Percentiles rank a stretch among this genome's conserved stretches.
Conservation (phyloP, 2,329 filamentous ascomycete species). For the Ceratocystis variospora region DNA sequence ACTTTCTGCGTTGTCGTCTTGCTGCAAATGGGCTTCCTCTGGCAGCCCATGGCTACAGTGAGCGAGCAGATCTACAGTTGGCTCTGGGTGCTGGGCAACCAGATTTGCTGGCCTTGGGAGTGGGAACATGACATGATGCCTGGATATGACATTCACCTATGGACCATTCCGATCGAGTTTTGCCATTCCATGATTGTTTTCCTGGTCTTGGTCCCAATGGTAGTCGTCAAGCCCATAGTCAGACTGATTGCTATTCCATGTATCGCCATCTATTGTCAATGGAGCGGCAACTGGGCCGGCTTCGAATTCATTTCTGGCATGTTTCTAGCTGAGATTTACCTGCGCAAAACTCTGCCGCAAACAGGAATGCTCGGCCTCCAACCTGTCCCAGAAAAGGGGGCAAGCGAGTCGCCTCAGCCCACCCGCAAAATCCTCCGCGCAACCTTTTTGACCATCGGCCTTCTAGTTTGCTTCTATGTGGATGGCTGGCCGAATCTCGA, state of each 20-base stretch:
- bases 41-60: slow-evolving; percentile 18
- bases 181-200: slow-evolving; percentile 45
- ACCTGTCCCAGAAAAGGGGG: not conserved
- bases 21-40: slow-evolving; percentile 23
- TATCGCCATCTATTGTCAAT: slow-evolving; percentile 31
- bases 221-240: slow-evolving; percentile 31
- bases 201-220: slow-evolving; percentile 37
- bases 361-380: slow-evolving; percentile 11
- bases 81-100: slow-evolving; percentile 25
- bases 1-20: slow-evolving; percentile 35
- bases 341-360: slow-evolving; percentile 26
- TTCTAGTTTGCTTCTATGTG: slow-evolving; percentile 26
- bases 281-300: slow-evolving; percentile 18
- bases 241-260: slow-evolving; percentile 32
- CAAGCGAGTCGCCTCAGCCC: not conserved
- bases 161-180: slow-evolving; percentile 51
- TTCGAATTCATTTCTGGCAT: slow-evolving; percentile 38
- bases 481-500: slow-evolving; percentile 18
- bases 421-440: slow-evolving; percentile 1
- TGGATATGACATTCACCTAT: slow-evolving; percentile 43
- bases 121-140: slow-evolving; percentile 17
- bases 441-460: slow-evolving; percentile 11
- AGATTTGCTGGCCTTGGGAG: slow-evolving; percentile 22
- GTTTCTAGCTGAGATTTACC: slow-evolving; percentile 41
- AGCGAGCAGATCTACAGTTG: slow-evolving; percentile 33